Evolutionary conservation across 2,329 filamentous ascomycete genomes (phyloP), one percentile per base, ranked within the genome.

Genomic region (Leptographium wingfieldii): DNA sequence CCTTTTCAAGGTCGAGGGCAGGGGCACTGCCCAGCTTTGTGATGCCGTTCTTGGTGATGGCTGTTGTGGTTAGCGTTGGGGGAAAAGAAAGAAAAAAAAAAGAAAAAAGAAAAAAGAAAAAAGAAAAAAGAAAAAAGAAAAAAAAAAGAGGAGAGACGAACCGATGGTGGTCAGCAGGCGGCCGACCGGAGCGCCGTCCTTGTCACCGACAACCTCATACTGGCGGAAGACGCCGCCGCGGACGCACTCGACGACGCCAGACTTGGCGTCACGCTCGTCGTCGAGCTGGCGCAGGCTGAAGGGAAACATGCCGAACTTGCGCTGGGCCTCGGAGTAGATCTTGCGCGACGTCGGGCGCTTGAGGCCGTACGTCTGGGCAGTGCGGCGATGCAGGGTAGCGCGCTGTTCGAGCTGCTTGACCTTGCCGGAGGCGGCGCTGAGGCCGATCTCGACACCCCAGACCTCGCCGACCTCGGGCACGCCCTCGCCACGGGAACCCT

Each of bases 201-300:
- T 92, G 72, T 97, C 92, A 64, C 91, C 92, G 64, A 95, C 88
- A 59, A 96, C 86, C 75, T 99, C 94, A 74, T 99, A 99, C 76
- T 95, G 90, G 68, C 94, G 86, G 74, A 99, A 84, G 61, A 97
- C 90, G 70, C 91, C 91, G 69, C 87, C 85, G 69, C 94, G 88
- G 60, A 97, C 92, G 74, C 92, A 96, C 78, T 99, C 94, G 61
- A 97, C 88, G 61, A 97, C 88, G 70, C 94, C 94, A 59, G 76
- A 94, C 87, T 87, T 97, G 88, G 90, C 94, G 66, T 92, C 86
- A 70, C 92, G 87, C 82, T 99, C 94, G 69, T 97, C 92, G 64
- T 96, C 92, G 64, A 99, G 83, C 78, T 99, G 94, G 71, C 94
- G 84, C 78, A 97, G 81, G 76, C 90, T 95, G 84, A 99, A 99